Conservation (phyloP, 1,139 yeast species). For the Debaryomyces sp. region DNA sequence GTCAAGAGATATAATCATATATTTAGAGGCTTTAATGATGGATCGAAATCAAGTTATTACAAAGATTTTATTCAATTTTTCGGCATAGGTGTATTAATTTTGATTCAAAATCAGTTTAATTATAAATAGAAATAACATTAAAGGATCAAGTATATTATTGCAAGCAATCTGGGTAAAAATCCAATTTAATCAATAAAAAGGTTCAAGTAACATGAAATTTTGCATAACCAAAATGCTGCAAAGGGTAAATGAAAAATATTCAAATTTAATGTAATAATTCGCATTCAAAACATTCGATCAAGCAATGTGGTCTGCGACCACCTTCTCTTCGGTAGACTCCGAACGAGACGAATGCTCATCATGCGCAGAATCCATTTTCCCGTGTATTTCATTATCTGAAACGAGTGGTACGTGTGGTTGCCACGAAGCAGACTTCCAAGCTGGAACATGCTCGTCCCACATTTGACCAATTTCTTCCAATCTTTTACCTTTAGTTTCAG, state of each 20-base stretch:
- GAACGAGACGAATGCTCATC: not conserved
- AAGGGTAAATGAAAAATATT: too few relatives aligned
- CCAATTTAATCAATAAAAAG: not conserved
- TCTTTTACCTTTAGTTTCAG: slow-evolving; percentile 63
- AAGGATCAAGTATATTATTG: not conserved
- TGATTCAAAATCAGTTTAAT: not conserved
- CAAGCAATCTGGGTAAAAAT: not conserved
- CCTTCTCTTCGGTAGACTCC: not conserved
- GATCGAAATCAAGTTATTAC: not conserved
- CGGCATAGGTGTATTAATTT: not conserved
- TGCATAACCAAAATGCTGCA: too few relatives aligned
- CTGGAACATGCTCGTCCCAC: slow-evolving; percentile 60
- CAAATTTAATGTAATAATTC: slow-evolving; percentile 8
- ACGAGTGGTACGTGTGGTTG: slow-evolving; percentile 45
- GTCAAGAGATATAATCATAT: too few relatives aligned
- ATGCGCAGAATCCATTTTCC: not conserved
- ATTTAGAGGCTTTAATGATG: too few relatives aligned
- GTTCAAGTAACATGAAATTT: too few relatives aligned
- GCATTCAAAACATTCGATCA: not conserved
- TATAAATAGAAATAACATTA: not conserved
- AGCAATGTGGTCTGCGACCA: not conserved
- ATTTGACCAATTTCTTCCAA: slow-evolving; percentile 66
- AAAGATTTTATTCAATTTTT: not conserved
- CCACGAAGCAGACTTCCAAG: slow-evolving; percentile 56
- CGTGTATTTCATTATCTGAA: slow-evolving; percentile 34